phyloP scores from a whole-genome alignment of 148 eudicot species.

The Vaccinium darrowii region DNA sequence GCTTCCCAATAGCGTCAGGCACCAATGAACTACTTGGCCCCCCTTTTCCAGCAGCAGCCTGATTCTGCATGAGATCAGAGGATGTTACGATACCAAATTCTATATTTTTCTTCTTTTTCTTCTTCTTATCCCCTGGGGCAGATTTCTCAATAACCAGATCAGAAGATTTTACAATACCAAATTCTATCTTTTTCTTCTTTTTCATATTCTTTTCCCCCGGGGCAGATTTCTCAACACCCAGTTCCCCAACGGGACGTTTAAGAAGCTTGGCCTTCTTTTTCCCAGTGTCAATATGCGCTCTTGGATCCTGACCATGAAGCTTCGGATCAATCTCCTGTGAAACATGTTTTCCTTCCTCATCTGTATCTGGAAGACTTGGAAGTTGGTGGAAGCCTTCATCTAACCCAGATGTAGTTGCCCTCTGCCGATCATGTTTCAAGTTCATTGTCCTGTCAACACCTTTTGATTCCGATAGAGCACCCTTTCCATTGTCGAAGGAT shows the following conservation, averaged over 20 bases:
- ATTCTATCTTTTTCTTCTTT: constrained; percentile 42
- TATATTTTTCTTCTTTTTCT: constrained; percentile 26
- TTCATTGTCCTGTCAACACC: not conserved
- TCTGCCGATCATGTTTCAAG: not conserved
- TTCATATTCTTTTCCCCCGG: constrained; percentile 41
- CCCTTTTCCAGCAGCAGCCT: constrained; percentile 18
- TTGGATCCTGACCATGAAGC: constrained; percentile 21
- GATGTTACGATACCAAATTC: constrained; percentile 19
- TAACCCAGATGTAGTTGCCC: not conserved
- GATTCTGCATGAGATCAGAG: constrained; percentile 14
- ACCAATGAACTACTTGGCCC: constrained; percentile 17
- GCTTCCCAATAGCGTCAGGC: constrained; percentile 25
- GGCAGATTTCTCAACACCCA: constrained; percentile 33
- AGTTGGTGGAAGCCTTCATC: not conserved
- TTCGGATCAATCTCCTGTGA: constrained; percentile 1
- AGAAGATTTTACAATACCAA: constrained; percentile 34
- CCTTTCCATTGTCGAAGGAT: not conserved
- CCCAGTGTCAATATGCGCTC: not conserved
- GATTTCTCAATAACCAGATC: constrained; percentile 40
- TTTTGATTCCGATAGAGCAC: not conserved
- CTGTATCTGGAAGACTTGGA: not conserved
- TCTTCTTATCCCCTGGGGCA: constrained; percentile 38
- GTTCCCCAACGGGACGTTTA: constrained; percentile 44
- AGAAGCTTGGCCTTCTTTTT: constrained; percentile 46
- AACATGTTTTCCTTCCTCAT: constrained; percentile 4